Conservation (phyloP, 164 flowering plant genomes). For the Buxus sempervirens region DNA sequence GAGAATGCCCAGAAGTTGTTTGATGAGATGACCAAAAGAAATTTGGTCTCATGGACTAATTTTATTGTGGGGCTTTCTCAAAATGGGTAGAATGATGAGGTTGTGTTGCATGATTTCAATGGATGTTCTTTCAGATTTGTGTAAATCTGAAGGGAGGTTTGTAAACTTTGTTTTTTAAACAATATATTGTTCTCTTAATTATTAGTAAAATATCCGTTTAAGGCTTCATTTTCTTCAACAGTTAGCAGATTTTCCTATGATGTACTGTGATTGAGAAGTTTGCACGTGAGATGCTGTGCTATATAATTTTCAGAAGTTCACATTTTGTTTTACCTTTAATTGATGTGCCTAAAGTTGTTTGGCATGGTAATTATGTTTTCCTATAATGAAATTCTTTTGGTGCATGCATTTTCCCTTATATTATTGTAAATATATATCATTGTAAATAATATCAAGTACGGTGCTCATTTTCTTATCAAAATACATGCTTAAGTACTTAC, state of each 20-base stretch:
- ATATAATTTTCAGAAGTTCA: background rate
- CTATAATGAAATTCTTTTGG: background rate
- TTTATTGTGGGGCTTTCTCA: constrained; percentile 16
- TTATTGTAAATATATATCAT: no score
- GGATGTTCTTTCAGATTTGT: no score
- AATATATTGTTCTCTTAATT: no score
- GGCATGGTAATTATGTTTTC: background rate
- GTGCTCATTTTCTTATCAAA: no score
- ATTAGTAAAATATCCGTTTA: no score
- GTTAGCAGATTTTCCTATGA: no score
- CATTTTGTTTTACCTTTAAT: background rate
- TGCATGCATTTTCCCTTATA: background rate
- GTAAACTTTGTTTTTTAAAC: no score
- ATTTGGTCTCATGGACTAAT: constrained; percentile 21
- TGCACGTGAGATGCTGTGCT: background rate
- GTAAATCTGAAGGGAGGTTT: no score
- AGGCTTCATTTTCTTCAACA: no score
- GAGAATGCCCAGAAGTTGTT: constrained; percentile 12
- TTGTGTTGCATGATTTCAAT: no score
- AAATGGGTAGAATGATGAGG: constrained; percentile 13
- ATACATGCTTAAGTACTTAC: no score
- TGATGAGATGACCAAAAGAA: constrained; percentile 16
- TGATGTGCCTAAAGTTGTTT: background rate
- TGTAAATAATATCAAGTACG: background rate
- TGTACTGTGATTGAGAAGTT: no score